These are phyloP conservation scores for Fusarium sublunatum DNA, from an alignment of 2,329 filamentous ascomycete species.

Conservation along the genomic window DNA sequence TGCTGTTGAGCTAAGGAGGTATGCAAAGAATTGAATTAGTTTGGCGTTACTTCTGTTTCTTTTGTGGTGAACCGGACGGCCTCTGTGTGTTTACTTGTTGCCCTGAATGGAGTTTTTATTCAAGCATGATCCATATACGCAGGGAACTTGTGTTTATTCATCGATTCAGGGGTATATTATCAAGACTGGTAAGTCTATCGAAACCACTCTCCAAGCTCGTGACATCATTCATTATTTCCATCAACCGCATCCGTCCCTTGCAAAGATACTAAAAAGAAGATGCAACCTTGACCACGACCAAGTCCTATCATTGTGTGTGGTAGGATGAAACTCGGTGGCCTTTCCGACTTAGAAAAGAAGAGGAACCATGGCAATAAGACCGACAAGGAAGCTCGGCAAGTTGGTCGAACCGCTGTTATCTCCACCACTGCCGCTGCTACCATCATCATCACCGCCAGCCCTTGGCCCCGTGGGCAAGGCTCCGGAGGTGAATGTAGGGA, in stretches of 20 bases:
- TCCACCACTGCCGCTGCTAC: conserved; percentile 10
- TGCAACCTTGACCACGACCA: neutral
- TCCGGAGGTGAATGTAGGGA: conserved; percentile 14
- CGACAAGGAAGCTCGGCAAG: conserved; percentile 39
- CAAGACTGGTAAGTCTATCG: conserved; percentile 6
- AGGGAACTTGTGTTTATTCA: no score
- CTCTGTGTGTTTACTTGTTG: neutral
- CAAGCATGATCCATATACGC: neutral
- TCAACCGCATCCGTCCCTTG: neutral
- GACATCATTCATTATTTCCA: conserved; percentile 26
- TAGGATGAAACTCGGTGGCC: neutral
- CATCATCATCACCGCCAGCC: conserved; percentile 29
- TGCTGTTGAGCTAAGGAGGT: conserved; percentile 18
- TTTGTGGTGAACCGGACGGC: neutral
- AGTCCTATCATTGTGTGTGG: no score
- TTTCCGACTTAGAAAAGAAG: conserved; percentile 40
- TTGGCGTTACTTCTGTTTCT: conserved; percentile 1
- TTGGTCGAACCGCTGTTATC: conserved; percentile 28
- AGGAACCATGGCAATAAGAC: conserved; percentile 42
- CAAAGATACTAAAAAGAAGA: neutral
- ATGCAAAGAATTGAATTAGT: conserved; percentile 29
- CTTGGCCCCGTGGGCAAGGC: conserved; percentile 24
- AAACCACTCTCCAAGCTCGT: conserved; percentile 1
- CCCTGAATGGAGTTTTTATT: no score
- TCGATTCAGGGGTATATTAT: conserved; percentile 27